Percentiles rank a stretch among this genome's conserved stretches.
phyloP scores from a whole-genome alignment of 495 filamentous ascomycete species.

The Tetracladium setigerum region DNA sequence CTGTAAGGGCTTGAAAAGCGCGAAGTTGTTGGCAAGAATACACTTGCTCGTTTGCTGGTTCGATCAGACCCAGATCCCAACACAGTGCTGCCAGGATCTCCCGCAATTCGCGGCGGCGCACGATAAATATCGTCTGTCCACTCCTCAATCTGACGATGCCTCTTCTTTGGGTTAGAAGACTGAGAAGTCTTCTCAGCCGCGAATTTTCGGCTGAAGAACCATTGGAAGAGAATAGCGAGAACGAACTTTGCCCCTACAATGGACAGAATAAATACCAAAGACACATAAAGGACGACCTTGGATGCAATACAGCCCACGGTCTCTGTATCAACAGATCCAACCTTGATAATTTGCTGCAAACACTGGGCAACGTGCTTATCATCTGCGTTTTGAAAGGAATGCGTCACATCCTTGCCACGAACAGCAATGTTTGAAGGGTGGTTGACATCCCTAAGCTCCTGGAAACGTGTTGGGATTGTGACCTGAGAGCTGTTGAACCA shows the following conservation, averaged over 20 bases:
- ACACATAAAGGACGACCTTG: conserved; percentile 93
- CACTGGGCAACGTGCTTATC: conserved; percentile 82
- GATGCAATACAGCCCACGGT: conserved; percentile 97
- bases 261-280: conserved; percentile 84
- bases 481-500: conserved; percentile 90
- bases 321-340: conserved; percentile 91
- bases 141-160: conserved; percentile 92
- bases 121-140: conserved; percentile 98
- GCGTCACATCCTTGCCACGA: conserved; percentile 85
- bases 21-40: conserved; percentile 76
- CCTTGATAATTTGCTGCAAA: conserved; percentile 85
- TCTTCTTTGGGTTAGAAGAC: conserved; percentile 62
- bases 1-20: conserved; percentile 93
- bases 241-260: conserved; percentile 83
- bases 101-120: conserved; percentile 67
- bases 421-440: conserved; percentile 56
- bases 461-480: conserved; percentile 68
- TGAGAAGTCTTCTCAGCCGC: conserved; percentile 70
- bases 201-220: conserved; percentile 81
- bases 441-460: conserved; percentile 54
- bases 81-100: conserved; percentile 55
- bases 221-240: conserved; percentile 88
- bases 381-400: conserved; percentile 64
- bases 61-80: conserved; percentile 48
- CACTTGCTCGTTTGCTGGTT: conserved; percentile 70